These are phyloP conservation scores for Citrus trifoliata DNA, from an alignment of 345 rosid genomes.

Conservation along the genomic window DNA sequence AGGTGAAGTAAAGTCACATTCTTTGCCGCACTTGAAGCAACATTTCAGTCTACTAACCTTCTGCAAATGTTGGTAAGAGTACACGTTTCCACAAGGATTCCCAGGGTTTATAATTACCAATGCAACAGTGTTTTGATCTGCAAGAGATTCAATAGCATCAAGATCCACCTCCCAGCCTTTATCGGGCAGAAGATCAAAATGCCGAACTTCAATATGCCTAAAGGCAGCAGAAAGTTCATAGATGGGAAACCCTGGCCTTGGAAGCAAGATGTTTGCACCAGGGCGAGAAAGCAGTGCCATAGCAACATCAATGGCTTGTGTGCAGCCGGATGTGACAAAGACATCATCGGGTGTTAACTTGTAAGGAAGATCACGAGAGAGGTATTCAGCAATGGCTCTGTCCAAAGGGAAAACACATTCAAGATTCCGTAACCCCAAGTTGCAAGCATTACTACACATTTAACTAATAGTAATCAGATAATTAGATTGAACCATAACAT, in stretches of 20 bases:
- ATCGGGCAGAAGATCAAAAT: constrained; percentile 77
- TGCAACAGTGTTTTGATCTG: constrained; percentile 79
- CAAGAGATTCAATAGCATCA: constrained; percentile 55
- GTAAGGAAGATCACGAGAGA: constrained; percentile 81
- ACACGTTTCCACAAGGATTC: constrained; percentile 91
- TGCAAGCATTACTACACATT: background rate
- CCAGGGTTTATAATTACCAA: constrained; percentile 89
- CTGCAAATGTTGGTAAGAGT: constrained; percentile 72
- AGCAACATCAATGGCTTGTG: constrained; percentile 93
- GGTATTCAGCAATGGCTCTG: constrained; percentile 84
- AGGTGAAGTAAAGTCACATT: background rate
- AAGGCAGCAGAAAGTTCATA: constrained; percentile 81
- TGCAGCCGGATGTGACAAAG: constrained; percentile 87
- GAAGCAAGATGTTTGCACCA: constrained; percentile 74
- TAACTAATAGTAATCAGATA: background rate
- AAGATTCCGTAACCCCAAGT: background rate
- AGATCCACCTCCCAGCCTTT: constrained; percentile 89
- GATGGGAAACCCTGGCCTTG: constrained; percentile 90
- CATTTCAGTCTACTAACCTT: constrained; percentile 41
- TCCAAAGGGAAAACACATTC: background rate
- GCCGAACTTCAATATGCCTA: constrained; percentile 69
- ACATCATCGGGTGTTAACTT: constrained; percentile 74
- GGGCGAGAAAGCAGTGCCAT: constrained; percentile 75
- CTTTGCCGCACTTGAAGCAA: constrained; percentile 2
- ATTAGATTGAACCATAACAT: background rate